Evolutionary conservation across 202 grass and related monocot genomes (phyloP), one percentile per base, ranked within the genome.

Genomic region (Thinopyrum obtusiflorum): DNA sequence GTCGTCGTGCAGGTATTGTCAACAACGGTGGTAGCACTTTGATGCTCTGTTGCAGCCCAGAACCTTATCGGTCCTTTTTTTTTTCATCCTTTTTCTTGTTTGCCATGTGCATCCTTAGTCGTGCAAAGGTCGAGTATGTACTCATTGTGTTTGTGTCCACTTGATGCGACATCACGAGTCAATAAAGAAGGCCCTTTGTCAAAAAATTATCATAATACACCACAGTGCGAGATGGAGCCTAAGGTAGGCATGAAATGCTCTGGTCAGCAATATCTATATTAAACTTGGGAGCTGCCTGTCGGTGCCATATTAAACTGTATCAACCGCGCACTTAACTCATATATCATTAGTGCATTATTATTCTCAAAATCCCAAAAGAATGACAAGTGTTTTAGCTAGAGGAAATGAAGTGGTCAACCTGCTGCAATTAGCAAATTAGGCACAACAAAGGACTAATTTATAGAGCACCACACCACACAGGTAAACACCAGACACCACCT

Each of bases 371-470:
- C n/a, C 32, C 67, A 47, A 26, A 33, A 53, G 15, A 80, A 51
- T 49, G 18, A 9, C 17, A 51, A 67, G 78, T 68, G 63, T 81
- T 53, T 53, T 68, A 24, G 63, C 79, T 68, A 53, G 65, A 24
- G 63, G 13, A 9, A 68, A 49, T 81, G 42, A 68, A 68, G 28
- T n/a, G 12, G 79, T 81, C 42, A 81, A 53, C 79, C 62, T 81
- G 20, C 63, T 68, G 20, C 63, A 81, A 53, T 53, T 53, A 68
- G 78, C 63, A 81, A 53, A 67, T 49, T 29, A 51, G 20, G 68
- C 65, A 36, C 28, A 68, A 24, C 27, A 81, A 31, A 11, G 15
- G 53, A 59, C 47, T 57, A 76, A 76, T 76, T 77, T 33, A 68
- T 3, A 68, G 29, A 69, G 11, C 28, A 33, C 28, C 20, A 6